Evolutionary conservation across 495 filamentous ascomycete species (phyloP), one percentile per base, ranked within the genome.

Genomic region (Talaromyces nanjingensis): DNA sequence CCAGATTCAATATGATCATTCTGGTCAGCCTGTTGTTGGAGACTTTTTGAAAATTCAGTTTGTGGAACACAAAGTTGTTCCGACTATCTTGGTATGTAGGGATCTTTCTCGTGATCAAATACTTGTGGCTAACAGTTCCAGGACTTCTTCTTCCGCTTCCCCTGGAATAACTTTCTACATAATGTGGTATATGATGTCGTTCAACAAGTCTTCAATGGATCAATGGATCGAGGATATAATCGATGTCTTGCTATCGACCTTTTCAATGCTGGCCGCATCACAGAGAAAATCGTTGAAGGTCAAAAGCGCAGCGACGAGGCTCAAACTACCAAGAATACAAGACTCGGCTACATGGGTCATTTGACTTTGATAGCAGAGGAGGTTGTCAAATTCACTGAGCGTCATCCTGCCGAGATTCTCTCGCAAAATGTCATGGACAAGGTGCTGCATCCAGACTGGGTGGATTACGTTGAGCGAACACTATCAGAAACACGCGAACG

Each of bases 101-200:
- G 27, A 25, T 33, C 20, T 29, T 60, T 59, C 63, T 55, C 60
- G 45, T 54, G 24, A 63, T 5, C 8, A 18, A 53, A 31, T 45
- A 34, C 25, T 42, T 59, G 34, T 29, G 56, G 39, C 55, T 45
- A 59, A 49, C 39, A 18, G 45, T 56, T 69, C 2, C 64, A 91
- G 90, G 88, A 89, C 63, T 98, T 98, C 79, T 99, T 99, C 79
- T 99, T 98, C 81, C 87, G 86, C 61, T 98, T 98, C 73, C 96
- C 94, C 4, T 99, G 94, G 94, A 99, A 99, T 71, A 99, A 99
- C 74, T 99, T 99, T 71, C 85, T 99, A 24, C 94, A 99, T 74
- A 99, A 99, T 76, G 94, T 99, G 52, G 94, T 99, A 25, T 99
- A 99, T 73, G 94, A 99, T 73, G 92, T 99, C 66, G 89, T 99